Evolutionary conservation across 2,329 filamentous ascomycete species (phyloP).

Genomic region (Venturia effusa): DNA sequence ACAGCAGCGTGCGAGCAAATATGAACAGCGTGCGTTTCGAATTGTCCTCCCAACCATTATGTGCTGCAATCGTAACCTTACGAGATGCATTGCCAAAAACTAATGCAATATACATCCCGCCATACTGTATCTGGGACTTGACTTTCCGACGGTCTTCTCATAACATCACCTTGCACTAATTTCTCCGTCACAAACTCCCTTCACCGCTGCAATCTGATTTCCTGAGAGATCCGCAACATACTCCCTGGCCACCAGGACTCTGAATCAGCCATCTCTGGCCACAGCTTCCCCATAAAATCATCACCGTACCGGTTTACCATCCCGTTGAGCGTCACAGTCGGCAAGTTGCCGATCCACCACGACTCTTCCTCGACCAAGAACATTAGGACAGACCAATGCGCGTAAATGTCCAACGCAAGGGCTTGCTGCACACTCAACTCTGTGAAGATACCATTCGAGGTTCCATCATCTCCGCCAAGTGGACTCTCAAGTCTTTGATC

Average conservation of each 20-base stretch:
- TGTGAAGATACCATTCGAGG: background rate
- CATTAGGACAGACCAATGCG: slow-evolving; percentile 18
- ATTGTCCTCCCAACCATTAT: too few species aligned
- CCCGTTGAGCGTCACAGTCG: slow-evolving; percentile 14
- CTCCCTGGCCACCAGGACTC: slow-evolving; percentile 10
- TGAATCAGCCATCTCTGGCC: background rate
- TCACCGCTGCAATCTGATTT: background rate
- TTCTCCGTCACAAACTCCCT: background rate
- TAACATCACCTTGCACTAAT: too few species aligned
- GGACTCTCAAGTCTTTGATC: slow-evolving; percentile 14
- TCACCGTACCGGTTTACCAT: slow-evolving; percentile 16
- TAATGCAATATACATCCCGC: too few species aligned
- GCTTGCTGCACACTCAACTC: slow-evolving; percentile 14
- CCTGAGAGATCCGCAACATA: slow-evolving; percentile 8
- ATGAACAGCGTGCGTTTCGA: too few species aligned
- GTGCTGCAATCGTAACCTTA: too few species aligned
- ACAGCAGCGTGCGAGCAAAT: too few species aligned
- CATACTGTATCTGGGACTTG: too few species aligned
- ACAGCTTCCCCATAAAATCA: slow-evolving; percentile 10
- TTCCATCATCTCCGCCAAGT: background rate
- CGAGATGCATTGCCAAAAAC: too few species aligned
- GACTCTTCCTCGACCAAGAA: slow-evolving; percentile 17
- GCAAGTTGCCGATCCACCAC: slow-evolving; percentile 18
- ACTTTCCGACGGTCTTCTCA: too few species aligned
- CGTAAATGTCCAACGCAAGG: slow-evolving; percentile 18